These are phyloP conservation scores for Boletus pseudo-olivaceus DNA, from an alignment of 768 basidiomycete genomes.

Conservation along the genomic window DNA sequence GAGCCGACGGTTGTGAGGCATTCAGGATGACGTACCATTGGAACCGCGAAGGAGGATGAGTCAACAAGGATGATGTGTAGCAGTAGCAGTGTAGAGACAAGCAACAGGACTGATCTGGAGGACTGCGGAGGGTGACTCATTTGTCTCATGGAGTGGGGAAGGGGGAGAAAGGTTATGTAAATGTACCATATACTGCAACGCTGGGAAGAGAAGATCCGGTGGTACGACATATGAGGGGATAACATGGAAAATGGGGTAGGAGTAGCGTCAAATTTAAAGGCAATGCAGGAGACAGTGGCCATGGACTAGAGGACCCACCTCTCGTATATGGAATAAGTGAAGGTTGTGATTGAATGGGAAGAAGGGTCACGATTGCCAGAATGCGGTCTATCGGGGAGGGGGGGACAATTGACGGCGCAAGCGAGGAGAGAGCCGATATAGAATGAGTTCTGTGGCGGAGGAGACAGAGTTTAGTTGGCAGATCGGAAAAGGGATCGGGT, in stretches of 20 bases:
- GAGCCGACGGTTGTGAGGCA: background rate
- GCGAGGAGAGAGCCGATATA: background rate
- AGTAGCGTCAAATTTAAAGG: background rate
- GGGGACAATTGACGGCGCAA: background rate
- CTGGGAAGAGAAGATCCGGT: background rate
- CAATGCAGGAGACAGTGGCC: no score
- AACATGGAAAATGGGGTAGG: background rate
- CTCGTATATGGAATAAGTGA: no score
- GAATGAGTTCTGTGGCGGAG: background rate
- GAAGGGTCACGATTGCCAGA: background rate
- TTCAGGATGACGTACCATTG: background rate
- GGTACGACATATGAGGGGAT: background rate
- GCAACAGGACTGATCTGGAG: background rate
- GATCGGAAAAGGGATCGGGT: background rate
- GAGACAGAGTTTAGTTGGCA: background rate
- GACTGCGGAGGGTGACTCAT: background rate
- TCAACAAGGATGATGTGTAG: no score
- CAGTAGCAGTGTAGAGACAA: background rate
- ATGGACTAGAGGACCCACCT: no score
- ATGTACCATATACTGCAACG: no score
- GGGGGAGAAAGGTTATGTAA: no score
- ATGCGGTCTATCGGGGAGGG: background rate
- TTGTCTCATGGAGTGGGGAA: background rate
- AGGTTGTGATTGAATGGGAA: constrained; percentile 8
- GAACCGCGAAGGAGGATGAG: background rate